Evolutionary conservation across 2,329 filamentous ascomycete species (phyloP), one percentile per base, ranked within the genome.

Genomic region (Metarhizium sp.): DNA sequence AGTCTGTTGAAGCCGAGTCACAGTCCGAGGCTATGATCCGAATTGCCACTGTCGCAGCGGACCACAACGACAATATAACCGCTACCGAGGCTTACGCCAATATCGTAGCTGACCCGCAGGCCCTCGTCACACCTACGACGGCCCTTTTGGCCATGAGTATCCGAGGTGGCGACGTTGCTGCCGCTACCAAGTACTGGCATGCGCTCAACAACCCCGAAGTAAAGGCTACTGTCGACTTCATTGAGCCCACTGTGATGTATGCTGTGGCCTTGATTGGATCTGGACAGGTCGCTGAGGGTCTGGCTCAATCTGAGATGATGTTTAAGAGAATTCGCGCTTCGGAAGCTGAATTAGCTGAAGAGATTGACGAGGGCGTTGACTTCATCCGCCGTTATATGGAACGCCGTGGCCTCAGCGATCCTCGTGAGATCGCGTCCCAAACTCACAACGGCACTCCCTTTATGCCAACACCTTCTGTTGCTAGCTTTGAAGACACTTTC

Each of bases 231-330:
- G 69, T 78, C 54, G 76, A 84, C 36, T 86, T 95, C 69, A 87
- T 96, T 59, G 91, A 96, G 73, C 88, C 91, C 29, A 87, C 90
- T 13, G 83, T 89, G 56, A 96, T 96, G 90, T 96, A 92, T 65
- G 84, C 88, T 14, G 84, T 95, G 56, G 90, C 91, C 50, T 78
- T 97, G 69, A 87, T 97, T 66, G 88, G 89, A 54, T 90, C 88
- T 59, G 90, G 91, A 46, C 86, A 91, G 64, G 81, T 92, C 51
- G 84, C 86, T n/a, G 89, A 92, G 66, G 94, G 87, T 51, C 73
- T 97, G 57, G 76, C 79, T 13, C 84, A 94, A 67, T 86, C 88
- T 10, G 88, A 94, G 63, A 77, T 85, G 65, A 95, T 96, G 89
- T 95, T 96, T 70, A 78, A 86, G 66, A 85, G 88, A 58, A 90